Conservation (phyloP, 2,329 filamentous ascomycete genomes). For the Teratosphaeria pseudoeucalypti region DNA sequence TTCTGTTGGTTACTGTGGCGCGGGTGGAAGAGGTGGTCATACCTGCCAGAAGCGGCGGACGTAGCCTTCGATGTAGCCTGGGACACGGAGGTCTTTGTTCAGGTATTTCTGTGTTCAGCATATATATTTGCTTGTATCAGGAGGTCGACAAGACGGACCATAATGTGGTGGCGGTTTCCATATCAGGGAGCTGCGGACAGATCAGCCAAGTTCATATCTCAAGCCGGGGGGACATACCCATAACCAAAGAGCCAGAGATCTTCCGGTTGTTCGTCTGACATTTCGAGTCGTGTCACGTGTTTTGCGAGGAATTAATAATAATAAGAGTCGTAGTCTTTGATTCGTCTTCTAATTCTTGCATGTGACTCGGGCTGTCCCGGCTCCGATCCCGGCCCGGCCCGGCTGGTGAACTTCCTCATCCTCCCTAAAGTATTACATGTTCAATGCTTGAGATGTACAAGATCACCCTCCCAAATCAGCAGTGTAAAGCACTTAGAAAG, state of each 20-base stretch:
- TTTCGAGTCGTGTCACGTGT: not conserved
- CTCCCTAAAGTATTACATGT: no score
- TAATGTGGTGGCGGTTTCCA: slow-evolving; percentile 97
- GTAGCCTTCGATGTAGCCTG: slow-evolving; percentile 86
- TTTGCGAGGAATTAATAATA: not conserved
- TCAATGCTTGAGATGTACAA: no score
- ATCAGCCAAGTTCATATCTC: not conserved
- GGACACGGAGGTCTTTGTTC: slow-evolving; percentile 62
- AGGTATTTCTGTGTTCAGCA: not conserved
- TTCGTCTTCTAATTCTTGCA: not conserved
- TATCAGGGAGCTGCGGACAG: slow-evolving; percentile 64
- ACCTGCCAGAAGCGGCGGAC: slow-evolving; percentile 98
- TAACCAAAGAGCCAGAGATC: slow-evolving; percentile 97
- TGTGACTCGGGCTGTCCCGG: not conserved
- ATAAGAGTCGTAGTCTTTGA: not conserved
- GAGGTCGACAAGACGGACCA: slow-evolving; percentile 45
- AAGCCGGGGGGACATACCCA: slow-evolving; percentile 49
- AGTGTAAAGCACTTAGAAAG: no score
- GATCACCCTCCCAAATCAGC: no score
- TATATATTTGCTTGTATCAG: not conserved
- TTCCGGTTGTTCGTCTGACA: slow-evolving; percentile 3
- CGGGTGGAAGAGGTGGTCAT: slow-evolving; percentile 25
- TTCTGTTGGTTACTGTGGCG: not conserved
- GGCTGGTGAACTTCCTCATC: no score
- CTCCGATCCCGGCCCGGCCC: not conserved